Conservation (phyloP, 2,329 filamentous ascomycete species). For the Aspergillus sp. region DNA sequence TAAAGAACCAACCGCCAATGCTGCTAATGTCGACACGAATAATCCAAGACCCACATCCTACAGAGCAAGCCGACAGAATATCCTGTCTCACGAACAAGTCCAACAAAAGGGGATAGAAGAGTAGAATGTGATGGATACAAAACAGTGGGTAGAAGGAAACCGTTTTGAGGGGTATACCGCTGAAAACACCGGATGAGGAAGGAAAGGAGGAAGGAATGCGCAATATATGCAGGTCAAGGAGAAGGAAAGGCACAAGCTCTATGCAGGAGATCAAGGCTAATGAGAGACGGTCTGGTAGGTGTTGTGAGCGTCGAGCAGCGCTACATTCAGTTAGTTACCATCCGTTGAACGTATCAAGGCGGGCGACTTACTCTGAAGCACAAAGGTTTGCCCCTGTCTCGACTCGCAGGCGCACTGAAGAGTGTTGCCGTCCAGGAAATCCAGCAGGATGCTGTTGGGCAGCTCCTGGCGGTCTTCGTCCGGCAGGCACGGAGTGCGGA, state of each 20-base stretch:
- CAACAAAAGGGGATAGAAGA: slow-evolving; percentile 13
- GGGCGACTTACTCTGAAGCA: slow-evolving; percentile 52
- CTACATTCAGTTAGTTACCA: slow-evolving; percentile 25
- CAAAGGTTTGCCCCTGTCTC: slow-evolving; percentile 53
- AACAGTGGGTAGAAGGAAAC: slow-evolving; percentile 24
- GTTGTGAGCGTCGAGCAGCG: slow-evolving; percentile 46
- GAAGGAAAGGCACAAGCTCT: slow-evolving; percentile 4
- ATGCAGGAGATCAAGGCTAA: slow-evolving; percentile 7
- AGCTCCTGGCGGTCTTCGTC: slow-evolving; percentile 92
- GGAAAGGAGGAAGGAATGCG: slow-evolving; percentile 13
- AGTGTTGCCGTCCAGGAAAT: slow-evolving; percentile 63
- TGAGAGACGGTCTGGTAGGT: slow-evolving; percentile 29
- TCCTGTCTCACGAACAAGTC: slow-evolving; percentile 22
- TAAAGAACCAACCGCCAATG: neutral
- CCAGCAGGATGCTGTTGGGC: slow-evolving; percentile 75
- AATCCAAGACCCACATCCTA: neutral
- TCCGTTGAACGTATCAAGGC: neutral
- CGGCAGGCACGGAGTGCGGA: slow-evolving; percentile 75
- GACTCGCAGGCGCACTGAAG: slow-evolving; percentile 66
- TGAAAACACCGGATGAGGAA: slow-evolving; percentile 27
- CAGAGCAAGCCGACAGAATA: slow-evolving; percentile 2
- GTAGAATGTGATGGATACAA: slow-evolving; percentile 15
- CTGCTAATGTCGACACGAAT: neutral
- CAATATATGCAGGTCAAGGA: slow-evolving; percentile 8
- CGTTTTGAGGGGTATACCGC: slow-evolving; percentile 36